phyloP scores from a whole-genome alignment of 208 protist species.

The Leptomonas pyrrhocoris region DNA sequence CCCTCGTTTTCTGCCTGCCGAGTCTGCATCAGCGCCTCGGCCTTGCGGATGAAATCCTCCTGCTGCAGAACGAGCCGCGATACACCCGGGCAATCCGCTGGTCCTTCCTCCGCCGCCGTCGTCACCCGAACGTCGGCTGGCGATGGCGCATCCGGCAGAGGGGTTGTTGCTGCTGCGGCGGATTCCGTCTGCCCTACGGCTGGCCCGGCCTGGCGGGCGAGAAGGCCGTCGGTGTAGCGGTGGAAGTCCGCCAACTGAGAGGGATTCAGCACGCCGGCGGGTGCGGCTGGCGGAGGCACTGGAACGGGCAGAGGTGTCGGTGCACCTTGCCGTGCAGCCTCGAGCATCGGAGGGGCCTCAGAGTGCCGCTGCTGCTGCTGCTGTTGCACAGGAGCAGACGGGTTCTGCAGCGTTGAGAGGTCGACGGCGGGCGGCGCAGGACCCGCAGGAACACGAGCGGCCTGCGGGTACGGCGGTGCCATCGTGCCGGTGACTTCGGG shows the following conservation, averaged over 20 bases:
- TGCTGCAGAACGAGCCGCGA: conserved; percentile 42
- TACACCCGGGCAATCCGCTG: conserved; percentile 12
- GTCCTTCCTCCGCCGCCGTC: neutral
- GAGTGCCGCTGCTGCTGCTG: neutral
- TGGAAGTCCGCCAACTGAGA: conserved; percentile 56
- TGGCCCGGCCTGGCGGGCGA: conserved; percentile 31
- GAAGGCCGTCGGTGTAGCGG: conserved; percentile 68
- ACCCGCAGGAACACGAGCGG: conserved; percentile 6
- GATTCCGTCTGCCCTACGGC: neutral
- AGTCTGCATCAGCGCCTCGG: conserved; percentile 42
- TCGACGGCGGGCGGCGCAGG: conserved; percentile 26
- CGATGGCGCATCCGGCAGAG: neutral
- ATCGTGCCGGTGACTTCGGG: neutral
- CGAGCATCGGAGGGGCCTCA: neutral
- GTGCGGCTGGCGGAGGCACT: neutral
- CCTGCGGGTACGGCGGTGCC: conserved; percentile 23
- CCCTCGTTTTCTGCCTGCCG: conserved; percentile 55
- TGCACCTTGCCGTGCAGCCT: neutral
- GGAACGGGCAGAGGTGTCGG: conserved; percentile 10
- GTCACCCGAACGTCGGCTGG: neutral
- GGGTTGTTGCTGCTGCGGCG: neutral
- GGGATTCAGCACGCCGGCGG: conserved; percentile 35
- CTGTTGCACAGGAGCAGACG: neutral
- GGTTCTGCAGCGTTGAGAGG: conserved; percentile 5
- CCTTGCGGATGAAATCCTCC: conserved; percentile 48